These are phyloP conservation scores for Cladosporium sp. DNA, from an alignment of 2,329 filamentous ascomycete genomes.

Conservation along the genomic window DNA sequence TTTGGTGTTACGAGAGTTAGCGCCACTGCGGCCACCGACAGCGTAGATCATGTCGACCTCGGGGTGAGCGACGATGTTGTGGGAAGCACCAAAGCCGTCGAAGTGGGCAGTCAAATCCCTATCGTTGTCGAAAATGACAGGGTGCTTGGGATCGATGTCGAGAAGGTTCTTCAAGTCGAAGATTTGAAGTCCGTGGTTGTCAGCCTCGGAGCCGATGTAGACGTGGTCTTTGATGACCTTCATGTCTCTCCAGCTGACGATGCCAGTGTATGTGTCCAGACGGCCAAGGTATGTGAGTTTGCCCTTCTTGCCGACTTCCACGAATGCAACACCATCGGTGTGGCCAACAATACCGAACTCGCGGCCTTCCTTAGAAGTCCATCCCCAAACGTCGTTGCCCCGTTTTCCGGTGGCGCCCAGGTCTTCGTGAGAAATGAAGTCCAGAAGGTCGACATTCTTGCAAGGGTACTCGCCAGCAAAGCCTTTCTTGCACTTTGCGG, in stretches of 20 bases:
- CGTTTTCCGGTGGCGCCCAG: slow-evolving; percentile 37
- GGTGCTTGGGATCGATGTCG: slow-evolving; percentile 38
- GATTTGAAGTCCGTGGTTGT: slow-evolving; percentile 51
- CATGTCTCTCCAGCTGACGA: slow-evolving; percentile 41
- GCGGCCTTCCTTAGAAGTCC: slow-evolving; percentile 50
- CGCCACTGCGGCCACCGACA: slow-evolving; percentile 39
- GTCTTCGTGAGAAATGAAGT: slow-evolving; percentile 43
- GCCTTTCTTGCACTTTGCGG: slow-evolving; percentile 39
- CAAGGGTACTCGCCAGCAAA: slow-evolving; percentile 39
- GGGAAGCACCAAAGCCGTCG: slow-evolving; percentile 46
- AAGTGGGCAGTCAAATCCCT: slow-evolving; percentile 44
- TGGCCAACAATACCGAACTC: slow-evolving; percentile 52
- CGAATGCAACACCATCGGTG: slow-evolving; percentile 53
- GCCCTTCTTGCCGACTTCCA: slow-evolving; percentile 49
- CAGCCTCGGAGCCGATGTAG: slow-evolving; percentile 44
- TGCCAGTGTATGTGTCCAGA: slow-evolving; percentile 44
- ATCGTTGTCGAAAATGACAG: slow-evolving; percentile 42
- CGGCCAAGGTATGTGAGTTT: slow-evolving; percentile 51
- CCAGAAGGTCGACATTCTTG: slow-evolving; percentile 40
- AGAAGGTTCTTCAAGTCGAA: slow-evolving; percentile 50
- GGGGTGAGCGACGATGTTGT: slow-evolving; percentile 55
- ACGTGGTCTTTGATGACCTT: slow-evolving; percentile 43
- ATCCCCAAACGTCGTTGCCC: slow-evolving; percentile 49
- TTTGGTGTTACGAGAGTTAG: slow-evolving; percentile 42
- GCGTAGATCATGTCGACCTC: slow-evolving; percentile 46